A percentile compares a stretch with the other conserved stretches of the same genome.
Conservation (phyloP, 1,284 basidiomycete species). For the Irpex sp. region DNA sequence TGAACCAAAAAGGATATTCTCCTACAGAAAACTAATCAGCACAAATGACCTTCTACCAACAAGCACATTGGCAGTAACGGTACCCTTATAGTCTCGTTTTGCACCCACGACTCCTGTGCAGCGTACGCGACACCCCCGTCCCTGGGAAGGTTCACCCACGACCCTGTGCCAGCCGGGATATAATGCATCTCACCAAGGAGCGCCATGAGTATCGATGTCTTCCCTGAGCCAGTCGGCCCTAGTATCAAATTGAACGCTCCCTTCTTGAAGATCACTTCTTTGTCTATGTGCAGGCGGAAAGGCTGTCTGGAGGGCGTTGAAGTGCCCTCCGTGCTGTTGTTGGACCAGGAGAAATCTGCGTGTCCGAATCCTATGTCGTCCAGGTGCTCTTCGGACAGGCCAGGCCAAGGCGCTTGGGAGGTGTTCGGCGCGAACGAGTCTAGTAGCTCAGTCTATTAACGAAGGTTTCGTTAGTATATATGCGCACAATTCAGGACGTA, state of each 20-base stretch:
- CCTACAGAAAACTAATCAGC: slow-evolving; percentile 14
- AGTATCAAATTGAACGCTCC: slow-evolving; percentile 57
- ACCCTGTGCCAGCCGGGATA: slow-evolving; percentile 42
- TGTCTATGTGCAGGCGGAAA: slow-evolving; percentile 46
- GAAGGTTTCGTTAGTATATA: slow-evolving; percentile 2
- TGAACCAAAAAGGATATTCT: slow-evolving; percentile 42
- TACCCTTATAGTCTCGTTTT: slow-evolving; percentile 43
- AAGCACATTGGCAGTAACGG: neutral
- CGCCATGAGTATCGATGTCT: slow-evolving; percentile 48
- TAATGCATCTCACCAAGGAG: slow-evolving; percentile 60
- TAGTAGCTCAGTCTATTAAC: slow-evolving; percentile 40
- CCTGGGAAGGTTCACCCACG: slow-evolving; percentile 64
- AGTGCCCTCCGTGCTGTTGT: slow-evolving; percentile 21
- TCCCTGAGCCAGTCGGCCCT: slow-evolving; percentile 55
- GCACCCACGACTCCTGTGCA: slow-evolving; percentile 72
- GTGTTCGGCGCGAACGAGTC: slow-evolving; percentile 34
- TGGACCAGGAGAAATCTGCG: slow-evolving; percentile 37
- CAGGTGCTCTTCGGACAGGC: slow-evolving; percentile 15
- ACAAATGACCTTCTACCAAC: neutral
- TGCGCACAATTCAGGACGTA: neutral
- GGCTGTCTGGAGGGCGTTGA: slow-evolving; percentile 30
- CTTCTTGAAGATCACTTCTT: slow-evolving; percentile 51
- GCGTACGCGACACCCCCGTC: slow-evolving; percentile 64
- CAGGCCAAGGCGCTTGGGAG: neutral
- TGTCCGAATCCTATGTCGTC: slow-evolving; percentile 35